Conservation (phyloP, 1,284 basidiomycete species). For the Anthracocystis walkeri region DNA sequence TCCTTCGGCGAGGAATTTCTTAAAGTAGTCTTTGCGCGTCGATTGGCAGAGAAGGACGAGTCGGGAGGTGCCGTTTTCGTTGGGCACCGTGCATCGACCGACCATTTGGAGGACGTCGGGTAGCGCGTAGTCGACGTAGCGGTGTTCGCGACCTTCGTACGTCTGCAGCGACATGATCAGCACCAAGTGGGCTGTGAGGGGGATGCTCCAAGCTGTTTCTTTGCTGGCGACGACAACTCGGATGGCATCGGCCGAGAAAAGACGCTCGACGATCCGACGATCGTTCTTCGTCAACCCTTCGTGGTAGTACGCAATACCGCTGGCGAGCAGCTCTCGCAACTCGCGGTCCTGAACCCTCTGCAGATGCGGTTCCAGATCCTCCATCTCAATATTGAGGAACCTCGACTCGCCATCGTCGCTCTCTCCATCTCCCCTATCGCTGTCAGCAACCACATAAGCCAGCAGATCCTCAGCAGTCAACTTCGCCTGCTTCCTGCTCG, state of each 20-base stretch:
- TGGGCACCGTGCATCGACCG: constrained; percentile 86
- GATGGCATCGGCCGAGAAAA: constrained; percentile 93
- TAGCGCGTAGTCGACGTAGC: constrained; percentile 96
- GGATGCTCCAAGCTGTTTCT: constrained; percentile 95
- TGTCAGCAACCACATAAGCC: constrained; percentile 88
- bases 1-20: constrained; percentile 96
- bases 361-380: constrained; percentile 87
- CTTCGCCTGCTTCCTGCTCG: constrained; percentile 91
- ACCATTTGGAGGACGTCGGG: constrained; percentile 99
- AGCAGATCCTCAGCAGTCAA: constrained; percentile 92
- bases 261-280: constrained; percentile 90
- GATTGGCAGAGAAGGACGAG: constrained; percentile 97
- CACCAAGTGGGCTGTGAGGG: constrained; percentile 94
- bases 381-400: constrained; percentile 89
- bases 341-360: constrained; percentile 84
- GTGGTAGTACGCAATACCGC: constrained; percentile 95
- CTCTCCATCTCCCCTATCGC: constrained; percentile 67
- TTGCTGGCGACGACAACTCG: constrained; percentile 94
- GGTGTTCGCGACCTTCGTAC: constrained; percentile 77
- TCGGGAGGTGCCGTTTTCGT: constrained; percentile 78
- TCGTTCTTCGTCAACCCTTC: constrained; percentile 92
- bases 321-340: constrained; percentile 83
- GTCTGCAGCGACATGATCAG: constrained; percentile 98
- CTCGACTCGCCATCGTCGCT: constrained; percentile 75
- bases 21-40: constrained; percentile 94